A percentile compares a stretch with the other conserved stretches of the same genome.
phyloP scores from a whole-genome alignment of 768 basidiomycete species.

The Cantharellus cinnabarinus region DNA sequence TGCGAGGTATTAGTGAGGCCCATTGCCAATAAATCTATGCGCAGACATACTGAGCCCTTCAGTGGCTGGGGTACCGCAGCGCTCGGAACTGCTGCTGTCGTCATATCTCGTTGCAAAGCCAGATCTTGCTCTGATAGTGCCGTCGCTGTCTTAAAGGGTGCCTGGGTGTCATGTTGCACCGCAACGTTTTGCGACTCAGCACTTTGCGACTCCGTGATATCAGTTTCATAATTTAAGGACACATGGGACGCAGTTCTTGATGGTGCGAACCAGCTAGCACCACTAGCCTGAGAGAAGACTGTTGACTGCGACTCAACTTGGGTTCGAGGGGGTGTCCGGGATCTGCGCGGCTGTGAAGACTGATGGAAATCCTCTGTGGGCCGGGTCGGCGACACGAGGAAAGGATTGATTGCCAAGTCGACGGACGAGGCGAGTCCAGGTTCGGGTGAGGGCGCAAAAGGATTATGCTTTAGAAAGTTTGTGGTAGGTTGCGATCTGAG shows the following conservation, averaged over 20 bases:
- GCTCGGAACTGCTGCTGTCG: too few relatives aligned
- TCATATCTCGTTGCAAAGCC: too few relatives aligned
- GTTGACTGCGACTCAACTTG: neutral
- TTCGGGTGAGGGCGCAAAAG: neutral
- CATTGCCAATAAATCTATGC: too few relatives aligned
- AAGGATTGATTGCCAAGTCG: neutral
- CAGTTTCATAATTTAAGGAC: neutral
- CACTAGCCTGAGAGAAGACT: neutral
- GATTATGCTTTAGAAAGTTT: neutral
- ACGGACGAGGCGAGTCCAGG: neutral
- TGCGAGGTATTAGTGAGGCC: too few relatives aligned
- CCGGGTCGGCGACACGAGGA: neutral
- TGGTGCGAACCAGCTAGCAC: neutral
- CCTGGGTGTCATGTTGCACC: too few relatives aligned
- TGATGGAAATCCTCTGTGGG: neutral
- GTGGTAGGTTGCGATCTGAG: neutral
- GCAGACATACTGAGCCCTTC: too few relatives aligned
- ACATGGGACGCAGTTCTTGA: too few relatives aligned
- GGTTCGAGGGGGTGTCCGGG: neutral
- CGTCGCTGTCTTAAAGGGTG: too few relatives aligned
- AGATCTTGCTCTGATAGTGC: too few relatives aligned
- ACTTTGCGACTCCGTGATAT: neutral
- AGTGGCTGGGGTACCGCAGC: too few relatives aligned
- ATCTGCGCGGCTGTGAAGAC: neutral
- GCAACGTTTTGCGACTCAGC: too few relatives aligned